Evolutionary conservation across 2,329 filamentous ascomycete genomes (phyloP).

Genomic region (Diplodia seriata): DNA sequence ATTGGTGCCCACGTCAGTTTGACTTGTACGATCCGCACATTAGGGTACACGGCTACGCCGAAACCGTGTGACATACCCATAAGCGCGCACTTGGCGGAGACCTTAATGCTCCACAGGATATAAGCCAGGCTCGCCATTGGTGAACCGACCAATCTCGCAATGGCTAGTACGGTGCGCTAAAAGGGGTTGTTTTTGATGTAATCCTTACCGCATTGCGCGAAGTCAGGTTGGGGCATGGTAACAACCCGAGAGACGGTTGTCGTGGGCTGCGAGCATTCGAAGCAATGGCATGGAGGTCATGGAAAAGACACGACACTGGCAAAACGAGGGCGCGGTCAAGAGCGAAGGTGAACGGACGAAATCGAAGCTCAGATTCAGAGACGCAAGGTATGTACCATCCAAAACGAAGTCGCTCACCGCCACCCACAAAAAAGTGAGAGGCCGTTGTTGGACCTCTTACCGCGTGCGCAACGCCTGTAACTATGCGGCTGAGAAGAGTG

Average conservation of each 20-base stretch:
- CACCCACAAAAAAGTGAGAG: not conserved
- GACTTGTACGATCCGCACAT: not conserved
- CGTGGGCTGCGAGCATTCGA: not conserved
- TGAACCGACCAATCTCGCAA: slow-evolving; percentile 48
- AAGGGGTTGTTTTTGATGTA: slow-evolving; percentile 15
- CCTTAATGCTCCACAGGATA: slow-evolving; percentile 52
- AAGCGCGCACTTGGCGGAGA: slow-evolving; percentile 48
- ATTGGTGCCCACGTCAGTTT: not conserved
- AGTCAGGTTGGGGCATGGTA: slow-evolving; percentile 18
- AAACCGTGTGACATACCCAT: slow-evolving; percentile 37
- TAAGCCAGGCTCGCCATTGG: slow-evolving; percentile 49
- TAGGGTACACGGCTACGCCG: not conserved
- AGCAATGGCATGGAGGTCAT: slow-evolving; percentile 3
- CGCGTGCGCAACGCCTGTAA: not conserved
- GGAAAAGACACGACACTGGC: not conserved
- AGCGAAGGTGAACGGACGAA: not conserved
- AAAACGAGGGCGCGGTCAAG: not conserved
- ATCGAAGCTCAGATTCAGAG: not conserved
- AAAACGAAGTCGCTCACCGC: not conserved
- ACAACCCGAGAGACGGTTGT: not conserved
- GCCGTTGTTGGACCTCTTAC: not conserved
- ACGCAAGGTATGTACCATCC: not conserved
- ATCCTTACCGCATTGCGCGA: slow-evolving; percentile 5
- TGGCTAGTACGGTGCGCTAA: slow-evolving; percentile 48
- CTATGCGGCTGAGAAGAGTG: slow-evolving; percentile 1